Evolutionary conservation across 768 basidiomycete species (phyloP).

Genomic region (Boletus rufocinnamomeus): DNA sequence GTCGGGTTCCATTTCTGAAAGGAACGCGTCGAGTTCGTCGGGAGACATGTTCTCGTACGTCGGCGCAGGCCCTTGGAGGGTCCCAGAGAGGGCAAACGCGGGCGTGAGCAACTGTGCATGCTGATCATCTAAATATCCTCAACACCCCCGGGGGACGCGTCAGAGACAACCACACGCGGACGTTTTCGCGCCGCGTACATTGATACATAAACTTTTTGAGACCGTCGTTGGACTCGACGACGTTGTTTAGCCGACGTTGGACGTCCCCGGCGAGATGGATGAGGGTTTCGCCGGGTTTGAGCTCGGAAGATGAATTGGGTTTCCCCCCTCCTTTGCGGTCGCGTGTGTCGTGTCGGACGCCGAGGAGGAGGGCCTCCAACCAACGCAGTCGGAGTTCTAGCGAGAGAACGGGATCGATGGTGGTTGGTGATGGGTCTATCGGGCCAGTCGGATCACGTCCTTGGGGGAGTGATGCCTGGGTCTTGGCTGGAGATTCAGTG

Average conservation of each 20-base stretch:
- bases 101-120: slow-evolving; percentile 75
- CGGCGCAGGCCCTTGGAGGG: slow-evolving; percentile 48
- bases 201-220: slow-evolving; percentile 73
- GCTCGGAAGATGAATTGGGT: slow-evolving; percentile 32
- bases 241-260: slow-evolving; percentile 53
- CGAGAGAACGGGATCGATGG: slow-evolving; percentile 66
- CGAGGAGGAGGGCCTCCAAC: slow-evolving; percentile 77
- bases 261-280: slow-evolving; percentile 60
- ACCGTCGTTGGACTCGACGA: slow-evolving; percentile 69
- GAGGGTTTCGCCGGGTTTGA: slow-evolving; percentile 58
- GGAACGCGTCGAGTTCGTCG: slow-evolving; percentile 67
- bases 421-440: slow-evolving; percentile 8
- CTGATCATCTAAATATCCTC: slow-evolving; percentile 58
- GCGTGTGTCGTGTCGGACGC: slow-evolving; percentile 53
- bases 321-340: slow-evolving; percentile 41
- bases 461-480: slow-evolving; percentile 6
- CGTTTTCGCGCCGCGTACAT: slow-evolving; percentile 48
- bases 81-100: slow-evolving; percentile 71
- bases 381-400: slow-evolving; percentile 75
- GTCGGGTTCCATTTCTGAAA: slow-evolving; percentile 81
- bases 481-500: slow-evolving; percentile 23
- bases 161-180: not conserved
- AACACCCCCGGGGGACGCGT: not conserved
- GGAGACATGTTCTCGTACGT: slow-evolving; percentile 66
- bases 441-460: slow-evolving; percentile 7